A percentile compares a stretch with the other conserved stretches of the same genome.
Evolutionary conservation across 352 stramenopile genomes (phyloP).

Genomic region (Pythium monospermum): DNA sequence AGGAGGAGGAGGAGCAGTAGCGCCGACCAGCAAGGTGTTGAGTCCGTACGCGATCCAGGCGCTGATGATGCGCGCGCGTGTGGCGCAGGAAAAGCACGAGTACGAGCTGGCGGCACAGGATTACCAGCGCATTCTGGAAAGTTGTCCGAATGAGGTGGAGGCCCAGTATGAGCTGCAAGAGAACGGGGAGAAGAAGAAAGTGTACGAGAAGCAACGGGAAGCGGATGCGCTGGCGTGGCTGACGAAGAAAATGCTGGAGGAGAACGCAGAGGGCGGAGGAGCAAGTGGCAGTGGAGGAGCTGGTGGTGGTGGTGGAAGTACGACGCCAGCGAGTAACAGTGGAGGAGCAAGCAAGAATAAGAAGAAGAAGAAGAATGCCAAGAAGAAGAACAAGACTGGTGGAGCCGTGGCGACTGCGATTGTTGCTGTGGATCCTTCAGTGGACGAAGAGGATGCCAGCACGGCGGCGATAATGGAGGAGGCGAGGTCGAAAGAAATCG

Average conservation of each 20-base stretch:
- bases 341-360: conserved; percentile 21
- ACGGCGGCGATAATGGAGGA: conserved; percentile 3
- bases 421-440: conserved; percentile 1
- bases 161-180: conserved; percentile 71
- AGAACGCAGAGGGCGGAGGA: conserved; percentile 7
- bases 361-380: conserved; percentile 73
- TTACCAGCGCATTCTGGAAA: conserved; percentile 55
- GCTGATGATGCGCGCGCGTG: conserved; percentile 45
- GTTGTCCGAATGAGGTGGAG: conserved; percentile 70
- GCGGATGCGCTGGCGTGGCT: conserved; percentile 49
- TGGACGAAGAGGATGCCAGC: conserved; percentile 1
- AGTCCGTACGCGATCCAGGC: conserved; percentile 52
- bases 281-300: not conserved
- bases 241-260: conserved; percentile 13
- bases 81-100: conserved; percentile 36
- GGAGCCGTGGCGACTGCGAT: not conserved
- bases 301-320: not conserved
- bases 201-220: conserved; percentile 36
- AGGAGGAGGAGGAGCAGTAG: conserved; percentile 1
- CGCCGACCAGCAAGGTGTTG: conserved; percentile 27
- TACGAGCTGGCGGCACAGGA: conserved; percentile 59
- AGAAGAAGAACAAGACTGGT: conserved; percentile 44
- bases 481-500: conserved; percentile 39
- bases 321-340: conserved; percentile 16
- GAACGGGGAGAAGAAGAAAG: conserved; percentile 32